Conservation (phyloP, 2,329 filamentous ascomycete species). For the Fusarium torulosum region DNA sequence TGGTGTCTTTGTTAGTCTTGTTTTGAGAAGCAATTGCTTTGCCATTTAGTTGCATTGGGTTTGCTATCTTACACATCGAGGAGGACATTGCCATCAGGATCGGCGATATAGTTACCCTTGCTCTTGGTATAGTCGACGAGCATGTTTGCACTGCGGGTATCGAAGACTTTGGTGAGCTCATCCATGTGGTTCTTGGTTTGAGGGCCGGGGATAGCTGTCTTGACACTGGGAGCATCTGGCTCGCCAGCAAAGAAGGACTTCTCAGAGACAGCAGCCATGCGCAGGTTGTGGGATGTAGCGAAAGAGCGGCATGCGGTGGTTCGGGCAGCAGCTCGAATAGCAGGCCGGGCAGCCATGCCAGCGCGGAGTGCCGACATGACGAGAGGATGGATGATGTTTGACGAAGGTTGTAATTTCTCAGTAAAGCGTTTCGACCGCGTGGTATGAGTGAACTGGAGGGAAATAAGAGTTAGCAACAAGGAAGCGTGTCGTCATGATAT, state of each 20-base stretch:
- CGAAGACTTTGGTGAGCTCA: slow-evolving; percentile 83
- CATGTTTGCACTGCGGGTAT: slow-evolving; percentile 88
- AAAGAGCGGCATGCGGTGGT: slow-evolving; percentile 43
- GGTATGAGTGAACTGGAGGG: slow-evolving; percentile 4
- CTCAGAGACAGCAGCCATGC: slow-evolving; percentile 49
- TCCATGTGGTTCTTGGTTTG: slow-evolving; percentile 76
- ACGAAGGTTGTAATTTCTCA: neutral
- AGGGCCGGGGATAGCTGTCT: slow-evolving; percentile 79
- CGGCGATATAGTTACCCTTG: slow-evolving; percentile 83
- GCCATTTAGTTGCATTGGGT: neutral
- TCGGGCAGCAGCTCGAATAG: slow-evolving; percentile 32
- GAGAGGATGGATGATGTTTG: slow-evolving; percentile 16
- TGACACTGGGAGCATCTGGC: slow-evolving; percentile 65
- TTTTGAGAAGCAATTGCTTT: neutral
- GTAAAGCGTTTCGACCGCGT: neutral
- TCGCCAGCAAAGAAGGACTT: slow-evolving; percentile 62
- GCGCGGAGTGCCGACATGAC: slow-evolving; percentile 51
- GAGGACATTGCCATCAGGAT: slow-evolving; percentile 77
- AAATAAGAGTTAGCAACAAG: neutral
- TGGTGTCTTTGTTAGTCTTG: slow-evolving; percentile 50
- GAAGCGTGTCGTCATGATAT: slow-evolving; percentile 34
- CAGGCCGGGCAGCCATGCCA: slow-evolving; percentile 45
- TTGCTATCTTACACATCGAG: slow-evolving; percentile 74
- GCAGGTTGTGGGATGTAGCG: slow-evolving; percentile 39
- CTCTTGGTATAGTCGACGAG: slow-evolving; percentile 80